phyloP scores from a whole-genome alignment of 2,329 filamentous ascomycete species.

The Xylariaceae sp. region DNA sequence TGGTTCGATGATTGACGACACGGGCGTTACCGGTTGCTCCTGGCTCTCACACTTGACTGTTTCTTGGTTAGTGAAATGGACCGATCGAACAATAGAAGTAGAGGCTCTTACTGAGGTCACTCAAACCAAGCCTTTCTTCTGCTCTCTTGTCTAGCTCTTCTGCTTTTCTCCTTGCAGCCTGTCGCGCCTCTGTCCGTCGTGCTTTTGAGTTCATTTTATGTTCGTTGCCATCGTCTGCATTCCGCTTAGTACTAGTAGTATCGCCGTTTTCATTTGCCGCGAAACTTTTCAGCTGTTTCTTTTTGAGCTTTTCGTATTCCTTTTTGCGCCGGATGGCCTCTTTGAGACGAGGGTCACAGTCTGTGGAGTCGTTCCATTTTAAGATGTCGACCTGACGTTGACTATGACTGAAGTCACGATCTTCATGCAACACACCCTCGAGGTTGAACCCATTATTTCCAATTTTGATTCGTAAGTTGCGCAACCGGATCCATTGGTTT shows the following conservation, averaged over 20 bases:
- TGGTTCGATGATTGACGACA: conserved; percentile 50
- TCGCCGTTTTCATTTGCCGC: conserved; percentile 14
- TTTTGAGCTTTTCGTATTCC: conserved; percentile 61
- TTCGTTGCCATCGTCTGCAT: conserved; percentile 24
- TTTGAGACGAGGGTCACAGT: conserved; percentile 55
- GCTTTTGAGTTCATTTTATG: conserved; percentile 32
- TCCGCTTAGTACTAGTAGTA: conserved; percentile 29
- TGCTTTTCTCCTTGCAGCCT: conserved; percentile 29
- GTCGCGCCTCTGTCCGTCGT: conserved; percentile 39
- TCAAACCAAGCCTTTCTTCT: conserved; percentile 40
- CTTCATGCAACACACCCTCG: conserved; percentile 74
- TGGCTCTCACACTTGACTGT: conserved; percentile 55
- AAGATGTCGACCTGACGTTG: conserved; percentile 66
- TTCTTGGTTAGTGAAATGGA: conserved; percentile 29
- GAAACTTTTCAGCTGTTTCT: conserved; percentile 34
- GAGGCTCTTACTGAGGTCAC: conserved; percentile 41
- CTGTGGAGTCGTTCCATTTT: conserved; percentile 47
- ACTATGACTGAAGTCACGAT: conserved; percentile 52
- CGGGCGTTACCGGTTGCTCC: conserved; percentile 42
- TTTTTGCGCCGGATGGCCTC: conserved; percentile 67
- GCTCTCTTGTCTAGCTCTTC: conserved; percentile 39
- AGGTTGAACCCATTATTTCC: conserved; percentile 60
- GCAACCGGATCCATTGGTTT: conserved; percentile 69
- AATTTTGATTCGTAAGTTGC: conserved; percentile 74
- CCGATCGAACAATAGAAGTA: background rate